Evolutionary conservation across 1,284 basidiomycete species (phyloP), one percentile per base, ranked within the genome.

Genomic region (Phellopilus nigrolimitatus): DNA sequence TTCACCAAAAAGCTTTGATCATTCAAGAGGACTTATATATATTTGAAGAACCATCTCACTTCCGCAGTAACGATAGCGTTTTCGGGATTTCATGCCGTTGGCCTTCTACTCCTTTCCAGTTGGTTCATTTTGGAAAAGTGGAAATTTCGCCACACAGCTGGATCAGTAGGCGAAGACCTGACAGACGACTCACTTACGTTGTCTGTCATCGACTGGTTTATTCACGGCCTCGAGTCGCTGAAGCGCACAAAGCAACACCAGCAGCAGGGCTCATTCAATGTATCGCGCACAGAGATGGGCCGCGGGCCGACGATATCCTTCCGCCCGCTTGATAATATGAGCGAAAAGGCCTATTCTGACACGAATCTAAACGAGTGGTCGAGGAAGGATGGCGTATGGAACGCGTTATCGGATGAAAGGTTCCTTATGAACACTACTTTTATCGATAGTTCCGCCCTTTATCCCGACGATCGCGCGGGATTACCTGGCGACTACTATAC

Each of bases 61-160:
- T 24, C 45, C 7, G 19, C 12, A 4, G 22, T 47, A 6, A 37
- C 33, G 3, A 5, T 47, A 4, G 30, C 13, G 13, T 47, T 47
- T 21, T 22, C 34, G 9, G 21, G 17, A 10, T 15, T 47, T 22
- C 45, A 47, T n/a, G 31, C 33, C 3, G 19, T 25, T 13, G 42
- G 41, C 15, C 27, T 51, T 34, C 25, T 51, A 9, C 12, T 45
- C 21, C 15, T 46, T 12, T 51, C 21, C 15, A 31, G 17, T 9
- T 45, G 13, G 13, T 46, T 45, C 33, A 31, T 45, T 8, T 15
- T 38, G 7, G 49, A 51, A 19, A 37, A 27, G 30, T 51, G 49
- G 49, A 31, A 42, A 1, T 51, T 45, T 36, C 41, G 49, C 22
- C n/a, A 13, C 5, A 25, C 37, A 4, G 42, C 49, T 2, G 41